Conservation (phyloP, 2,329 filamentous ascomycete species). For the Colletotrichum sp. region DNA sequence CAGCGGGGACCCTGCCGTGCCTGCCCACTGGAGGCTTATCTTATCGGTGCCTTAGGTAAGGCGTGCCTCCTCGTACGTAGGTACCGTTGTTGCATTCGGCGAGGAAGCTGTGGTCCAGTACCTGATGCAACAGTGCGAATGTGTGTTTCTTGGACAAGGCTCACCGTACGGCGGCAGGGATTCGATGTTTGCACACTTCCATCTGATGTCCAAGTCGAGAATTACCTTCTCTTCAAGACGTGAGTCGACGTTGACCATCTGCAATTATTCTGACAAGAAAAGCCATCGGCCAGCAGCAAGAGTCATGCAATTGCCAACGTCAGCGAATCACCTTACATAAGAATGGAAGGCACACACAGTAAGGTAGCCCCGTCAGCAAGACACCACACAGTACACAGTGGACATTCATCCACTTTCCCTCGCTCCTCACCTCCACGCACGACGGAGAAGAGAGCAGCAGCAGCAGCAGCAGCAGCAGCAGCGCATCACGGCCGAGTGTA, state of each 20-base stretch:
- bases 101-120: background rate
- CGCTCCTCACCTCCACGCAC: background rate
- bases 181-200: background rate
- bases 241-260: background rate
- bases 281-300: background rate
- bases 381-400: background rate
- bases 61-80: background rate
- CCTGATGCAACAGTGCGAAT: slow-evolving; percentile 15
- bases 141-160: too few species aligned
- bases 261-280: background rate
- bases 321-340: background rate
- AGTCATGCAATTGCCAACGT: background rate
- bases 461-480: background rate
- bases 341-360: background rate
- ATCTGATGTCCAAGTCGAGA: background rate
- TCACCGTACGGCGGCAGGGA: background rate
- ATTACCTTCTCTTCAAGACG: background rate
- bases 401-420: background rate
- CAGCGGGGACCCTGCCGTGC: background rate
- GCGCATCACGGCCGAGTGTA: background rate
- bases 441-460: background rate
- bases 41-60: background rate
- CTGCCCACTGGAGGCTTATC: background rate
- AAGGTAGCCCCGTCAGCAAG: background rate
- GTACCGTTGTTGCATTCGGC: slow-evolving; percentile 13